Percentiles rank a stretch among this genome's conserved stretches.
Conservation (phyloP, 371 early-diverging fungal species). For the Sporodiniella umbellata region DNA sequence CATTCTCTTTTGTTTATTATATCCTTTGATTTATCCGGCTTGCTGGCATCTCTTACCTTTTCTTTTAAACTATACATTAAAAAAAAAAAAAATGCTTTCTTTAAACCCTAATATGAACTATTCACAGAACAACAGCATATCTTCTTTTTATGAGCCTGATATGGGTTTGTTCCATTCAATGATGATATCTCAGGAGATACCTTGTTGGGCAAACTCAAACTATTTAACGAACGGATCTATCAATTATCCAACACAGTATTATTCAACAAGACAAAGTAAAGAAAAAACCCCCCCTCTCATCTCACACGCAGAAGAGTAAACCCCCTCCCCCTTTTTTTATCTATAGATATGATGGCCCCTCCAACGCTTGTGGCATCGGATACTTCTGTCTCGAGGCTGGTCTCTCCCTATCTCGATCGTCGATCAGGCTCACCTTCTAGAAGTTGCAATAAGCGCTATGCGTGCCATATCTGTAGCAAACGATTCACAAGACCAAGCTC, state of each 20-base stretch:
- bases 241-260: neutral
- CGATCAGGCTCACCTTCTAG: neutral
- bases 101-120: neutral
- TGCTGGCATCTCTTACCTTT: neutral
- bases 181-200: constrained; percentile 1
- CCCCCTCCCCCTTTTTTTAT: no score
- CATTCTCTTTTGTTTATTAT: neutral
- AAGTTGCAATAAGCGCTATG: constrained; percentile 15
- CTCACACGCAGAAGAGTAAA: neutral
- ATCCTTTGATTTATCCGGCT: neutral
- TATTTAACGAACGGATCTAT: neutral
- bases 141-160: neutral
- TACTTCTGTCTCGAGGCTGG: neutral
- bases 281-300: neutral
- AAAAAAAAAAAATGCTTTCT: neutral
- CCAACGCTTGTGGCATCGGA: neutral
- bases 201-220: neutral
- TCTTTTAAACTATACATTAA: neutral
- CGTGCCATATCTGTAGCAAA: constrained; percentile 53
- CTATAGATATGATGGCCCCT: neutral
- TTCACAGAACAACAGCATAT: neutral
- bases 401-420: neutral
- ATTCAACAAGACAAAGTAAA: neutral
- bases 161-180: neutral
- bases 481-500: constrained; percentile 61